Conservation (phyloP, 139 green algal species). For the Eudorina sp. region DNA sequence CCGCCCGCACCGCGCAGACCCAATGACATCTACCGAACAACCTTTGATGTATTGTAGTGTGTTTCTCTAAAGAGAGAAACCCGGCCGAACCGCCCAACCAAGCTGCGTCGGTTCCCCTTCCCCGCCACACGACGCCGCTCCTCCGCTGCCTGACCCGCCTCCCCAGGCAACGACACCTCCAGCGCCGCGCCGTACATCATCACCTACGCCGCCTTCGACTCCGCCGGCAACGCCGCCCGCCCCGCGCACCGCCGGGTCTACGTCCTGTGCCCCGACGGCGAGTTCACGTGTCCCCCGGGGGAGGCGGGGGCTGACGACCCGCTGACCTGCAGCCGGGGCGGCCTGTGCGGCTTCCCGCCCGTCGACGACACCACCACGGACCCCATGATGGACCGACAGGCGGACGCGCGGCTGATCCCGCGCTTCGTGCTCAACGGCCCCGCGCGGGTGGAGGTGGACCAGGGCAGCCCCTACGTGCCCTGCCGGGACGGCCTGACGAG, state of each 20-base stretch:
- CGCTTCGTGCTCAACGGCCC: neutral
- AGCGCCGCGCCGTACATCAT: neutral
- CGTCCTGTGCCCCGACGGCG: neutral
- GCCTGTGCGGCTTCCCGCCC: neutral
- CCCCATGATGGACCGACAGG: neutral
- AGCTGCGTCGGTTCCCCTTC: no score
- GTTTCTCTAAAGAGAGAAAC: no score
- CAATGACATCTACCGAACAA: no score
- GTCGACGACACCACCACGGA: neutral
- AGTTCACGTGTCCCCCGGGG: neutral
- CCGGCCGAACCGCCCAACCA: no score
- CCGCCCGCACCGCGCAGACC: no score
- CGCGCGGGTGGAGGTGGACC: neutral
- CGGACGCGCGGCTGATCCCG: neutral
- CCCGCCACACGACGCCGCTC: no score
- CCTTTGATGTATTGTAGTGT: no score
- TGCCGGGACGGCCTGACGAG: neutral
- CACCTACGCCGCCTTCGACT: neutral
- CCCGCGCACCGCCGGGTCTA: constrained; percentile 13
- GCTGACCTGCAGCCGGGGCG: neutral
- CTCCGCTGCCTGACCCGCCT: neutral
- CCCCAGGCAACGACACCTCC: constrained; percentile 14
- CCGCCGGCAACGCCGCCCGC: neutral
- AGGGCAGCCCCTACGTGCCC: neutral
- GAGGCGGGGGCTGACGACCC: neutral